Conservation (phyloP, 441 rosid genomes). For the Erodium moschatum region DNA sequence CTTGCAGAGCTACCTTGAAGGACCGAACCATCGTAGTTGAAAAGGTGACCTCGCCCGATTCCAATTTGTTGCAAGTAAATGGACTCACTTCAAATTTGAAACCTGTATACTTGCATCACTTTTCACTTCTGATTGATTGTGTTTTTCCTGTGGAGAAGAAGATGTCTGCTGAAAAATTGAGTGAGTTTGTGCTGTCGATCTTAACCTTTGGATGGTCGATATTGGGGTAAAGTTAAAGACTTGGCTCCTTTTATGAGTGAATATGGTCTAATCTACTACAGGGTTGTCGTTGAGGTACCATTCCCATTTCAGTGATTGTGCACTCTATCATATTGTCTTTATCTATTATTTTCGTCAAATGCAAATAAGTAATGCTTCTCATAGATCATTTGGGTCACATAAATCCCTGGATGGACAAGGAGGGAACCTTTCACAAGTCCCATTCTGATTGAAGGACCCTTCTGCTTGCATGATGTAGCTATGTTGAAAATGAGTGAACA, state of each 20-base stretch:
- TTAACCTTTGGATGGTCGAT: constrained; percentile 91
- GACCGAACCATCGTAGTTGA: neutral
- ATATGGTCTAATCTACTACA: constrained; percentile 64
- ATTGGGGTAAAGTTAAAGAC: constrained; percentile 77
- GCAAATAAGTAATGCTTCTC: no score
- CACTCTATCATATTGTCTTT: no score
- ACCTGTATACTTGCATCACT: no score
- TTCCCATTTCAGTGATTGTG: neutral
- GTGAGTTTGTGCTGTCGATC: constrained; percentile 51
- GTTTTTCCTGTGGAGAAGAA: constrained; percentile 23
- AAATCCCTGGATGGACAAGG: neutral
- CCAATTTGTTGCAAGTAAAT: no score
- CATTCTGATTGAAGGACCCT: neutral
- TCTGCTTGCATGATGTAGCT: neutral
- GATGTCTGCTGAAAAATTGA: constrained; percentile 31
- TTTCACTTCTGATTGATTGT: no score
- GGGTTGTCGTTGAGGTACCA: constrained; percentile 78
- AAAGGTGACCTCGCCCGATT: neutral
- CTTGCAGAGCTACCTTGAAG: neutral
- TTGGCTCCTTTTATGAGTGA: constrained; percentile 82
- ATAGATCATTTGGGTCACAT: neutral
- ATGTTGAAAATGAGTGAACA: neutral
- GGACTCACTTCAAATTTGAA: no score
- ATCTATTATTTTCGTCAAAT: no score
- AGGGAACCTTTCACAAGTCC: neutral